Evolutionary conservation across 2,329 filamentous ascomycete species (phyloP), one percentile per base, ranked within the genome.

Genomic region (Blumeria graminis): DNA sequence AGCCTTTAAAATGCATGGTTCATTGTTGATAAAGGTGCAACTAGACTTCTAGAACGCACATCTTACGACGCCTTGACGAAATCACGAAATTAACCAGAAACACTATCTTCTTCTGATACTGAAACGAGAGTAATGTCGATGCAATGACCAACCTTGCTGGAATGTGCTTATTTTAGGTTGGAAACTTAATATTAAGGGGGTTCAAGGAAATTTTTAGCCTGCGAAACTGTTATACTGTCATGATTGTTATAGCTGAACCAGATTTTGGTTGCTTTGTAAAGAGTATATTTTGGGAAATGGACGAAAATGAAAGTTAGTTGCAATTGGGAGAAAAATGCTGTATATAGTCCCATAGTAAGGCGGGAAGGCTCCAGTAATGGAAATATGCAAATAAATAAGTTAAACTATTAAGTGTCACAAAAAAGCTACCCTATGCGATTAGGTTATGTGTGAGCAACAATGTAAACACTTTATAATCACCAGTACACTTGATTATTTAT

Each of bases 41-140:
- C 22, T 52, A 45, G 35, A 56, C 55, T 34, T 14, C 45, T 38
- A 55, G 34, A 43, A 51, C 52, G 38, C 46, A 53, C 22, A 28
- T 28, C 22, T 28, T 28, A 28, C 63, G 63, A 65, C 60, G 63
- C 62, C 59, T 64, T 65, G 59, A 65, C 60, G 63, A 65, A 59
- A 59, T 57, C 55, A 61, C 58, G 62, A 62, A 60, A 60, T 48
- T 46, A 57, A 38, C 58, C 41, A 53, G 34, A 50, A 54, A 45
- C n/a, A 51, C 22, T 56, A 38, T 55, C n/a, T 39, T 56, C 55
- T 56, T 55, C 39, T 55, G 55, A 60, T 56, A 56, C 58, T 60
- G 32, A 61, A 59, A 50, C 58, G 56, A 56, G 56, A 56, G 56
- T 48, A 58, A 57, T 57, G 57, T 58, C 22, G n/a, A 52, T 32